These are phyloP conservation scores for Epithele typhae DNA, from an alignment of 768 basidiomycete species.

Conservation along the genomic window DNA sequence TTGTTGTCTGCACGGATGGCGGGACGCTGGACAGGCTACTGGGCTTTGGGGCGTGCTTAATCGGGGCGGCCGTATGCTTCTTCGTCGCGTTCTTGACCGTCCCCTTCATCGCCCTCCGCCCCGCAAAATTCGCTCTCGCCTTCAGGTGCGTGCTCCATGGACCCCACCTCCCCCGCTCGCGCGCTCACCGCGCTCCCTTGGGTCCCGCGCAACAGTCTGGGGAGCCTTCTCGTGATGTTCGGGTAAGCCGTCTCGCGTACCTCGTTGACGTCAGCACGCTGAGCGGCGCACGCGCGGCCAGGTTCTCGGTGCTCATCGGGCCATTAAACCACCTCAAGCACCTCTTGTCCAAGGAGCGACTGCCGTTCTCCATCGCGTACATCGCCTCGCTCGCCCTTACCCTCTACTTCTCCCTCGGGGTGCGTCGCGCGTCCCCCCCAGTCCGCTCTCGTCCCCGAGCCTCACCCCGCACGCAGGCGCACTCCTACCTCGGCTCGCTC, in stretches of 20 bases:
- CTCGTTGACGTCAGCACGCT: too few relatives aligned
- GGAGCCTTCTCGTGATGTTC: slow-evolving; percentile 93
- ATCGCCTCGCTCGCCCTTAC: slow-evolving; percentile 81
- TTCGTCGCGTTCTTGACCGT: slow-evolving; percentile 85
- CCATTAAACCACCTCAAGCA: slow-evolving; percentile 93
- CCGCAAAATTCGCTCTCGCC: slow-evolving; percentile 87
- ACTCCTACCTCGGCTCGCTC: slow-evolving; percentile 84
- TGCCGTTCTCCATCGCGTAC: slow-evolving; percentile 83
- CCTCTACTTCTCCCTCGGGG: slow-evolving; percentile 87
- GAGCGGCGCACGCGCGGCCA: slow-evolving; percentile 23
- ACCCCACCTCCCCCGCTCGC: not conserved
- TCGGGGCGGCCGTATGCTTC: slow-evolving; percentile 93
- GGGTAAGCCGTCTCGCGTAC: slow-evolving; percentile 48
- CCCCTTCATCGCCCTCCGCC: slow-evolving; percentile 66
- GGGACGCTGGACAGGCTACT: slow-evolving; percentile 81
- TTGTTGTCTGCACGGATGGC: slow-evolving; percentile 80
- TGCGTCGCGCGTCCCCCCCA: slow-evolving; percentile 34
- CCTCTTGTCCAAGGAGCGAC: slow-evolving; percentile 71
- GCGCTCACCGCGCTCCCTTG: not conserved
- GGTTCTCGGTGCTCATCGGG: slow-evolving; percentile 83
- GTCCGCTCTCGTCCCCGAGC: not conserved
- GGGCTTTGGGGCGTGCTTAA: slow-evolving; percentile 84
- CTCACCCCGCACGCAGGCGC: slow-evolving; percentile 43
- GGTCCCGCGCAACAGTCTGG: slow-evolving; percentile 48
- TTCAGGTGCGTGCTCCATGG: slow-evolving; percentile 51